Evolutionary conservation across 2,329 filamentous ascomycete genomes (phyloP).

Genomic region (Fusarium tricinctum): DNA sequence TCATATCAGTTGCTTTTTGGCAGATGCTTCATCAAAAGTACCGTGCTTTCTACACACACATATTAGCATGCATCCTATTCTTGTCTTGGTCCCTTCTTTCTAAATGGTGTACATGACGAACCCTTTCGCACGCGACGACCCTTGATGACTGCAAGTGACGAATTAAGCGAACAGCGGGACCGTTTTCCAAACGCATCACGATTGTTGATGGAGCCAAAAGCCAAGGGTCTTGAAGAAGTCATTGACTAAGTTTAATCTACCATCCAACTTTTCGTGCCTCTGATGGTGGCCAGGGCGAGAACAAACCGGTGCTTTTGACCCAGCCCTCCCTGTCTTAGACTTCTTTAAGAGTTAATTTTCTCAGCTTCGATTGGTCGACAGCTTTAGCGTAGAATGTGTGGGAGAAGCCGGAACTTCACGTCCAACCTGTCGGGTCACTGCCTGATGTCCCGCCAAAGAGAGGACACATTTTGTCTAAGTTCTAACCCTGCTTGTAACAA

Average conservation of each 20-base stretch:
- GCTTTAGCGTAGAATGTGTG: conserved; percentile 38
- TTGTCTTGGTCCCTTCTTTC: conserved; percentile 5
- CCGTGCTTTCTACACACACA: neutral
- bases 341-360: conserved; percentile 29
- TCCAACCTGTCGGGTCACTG: conserved; percentile 52
- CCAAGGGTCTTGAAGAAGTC: conserved; percentile 31
- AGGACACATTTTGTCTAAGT: conserved; percentile 24
- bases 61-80: neutral
- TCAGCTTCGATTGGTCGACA: conserved; percentile 28
- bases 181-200: conserved; percentile 18
- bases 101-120: conserved; percentile 23
- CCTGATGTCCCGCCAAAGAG: conserved; percentile 44
- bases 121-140: conserved; percentile 41
- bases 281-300: conserved; percentile 50
- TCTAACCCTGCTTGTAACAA: neutral
- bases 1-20: conserved; percentile 23
- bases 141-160: conserved; percentile 32
- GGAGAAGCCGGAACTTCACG: conserved; percentile 53
- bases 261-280: conserved; percentile 35
- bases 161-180: conserved; percentile 43
- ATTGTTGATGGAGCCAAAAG: neutral
- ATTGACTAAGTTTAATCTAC: conserved; percentile 34
- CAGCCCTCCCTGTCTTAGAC: conserved; percentile 39
- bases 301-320: conserved; percentile 51
- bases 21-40: neutral